phyloP scores from a whole-genome alignment of 2,329 filamentous ascomycete species.

The Dactylellina leptospora region DNA sequence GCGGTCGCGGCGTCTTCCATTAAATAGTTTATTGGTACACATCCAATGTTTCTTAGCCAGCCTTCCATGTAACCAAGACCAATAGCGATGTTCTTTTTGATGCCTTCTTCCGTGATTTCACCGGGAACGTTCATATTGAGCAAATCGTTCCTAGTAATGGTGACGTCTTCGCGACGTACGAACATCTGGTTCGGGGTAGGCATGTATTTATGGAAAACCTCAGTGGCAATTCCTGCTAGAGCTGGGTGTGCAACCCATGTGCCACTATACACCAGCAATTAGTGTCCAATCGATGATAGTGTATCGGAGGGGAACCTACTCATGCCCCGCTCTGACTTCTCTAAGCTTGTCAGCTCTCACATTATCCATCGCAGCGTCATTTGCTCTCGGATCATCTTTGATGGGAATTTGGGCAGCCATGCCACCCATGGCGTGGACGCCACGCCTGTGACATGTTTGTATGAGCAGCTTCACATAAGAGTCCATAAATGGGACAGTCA shows the following conservation, averaged over 20 bases:
- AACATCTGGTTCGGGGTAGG: slow-evolving; percentile 97
- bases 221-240: slow-evolving; percentile 83
- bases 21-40: slow-evolving; percentile 95
- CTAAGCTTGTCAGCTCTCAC: slow-evolving; percentile 95
- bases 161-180: slow-evolving; percentile 86
- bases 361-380: slow-evolving; percentile 91
- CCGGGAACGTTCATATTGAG: slow-evolving; percentile 98
- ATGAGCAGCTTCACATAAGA: slow-evolving; percentile 96
- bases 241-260: slow-evolving; percentile 98
- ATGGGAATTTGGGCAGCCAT: slow-evolving; percentile 99
- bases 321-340: slow-evolving; percentile 92
- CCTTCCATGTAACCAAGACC: slow-evolving; percentile 98
- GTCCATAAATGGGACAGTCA: slow-evolving; percentile 99
- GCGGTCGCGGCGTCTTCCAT: slow-evolving; percentile 99
- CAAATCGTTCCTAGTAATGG: slow-evolving; percentile 85
- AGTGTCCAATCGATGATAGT: not conserved
- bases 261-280: slow-evolving; percentile 55
- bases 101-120: slow-evolving; percentile 88
- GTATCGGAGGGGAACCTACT: slow-evolving; percentile 63
- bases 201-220: slow-evolving; percentile 98
- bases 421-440: slow-evolving; percentile 98
- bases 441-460: slow-evolving; percentile 95
- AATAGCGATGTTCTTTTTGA: slow-evolving; percentile 97
- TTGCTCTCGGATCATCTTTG: slow-evolving; percentile 89
- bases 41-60: slow-evolving; percentile 93